These are phyloP conservation scores for Thielaviopsis ethacetica DNA, from an alignment of 2,329 filamentous ascomycete species.

Conservation along the genomic window DNA sequence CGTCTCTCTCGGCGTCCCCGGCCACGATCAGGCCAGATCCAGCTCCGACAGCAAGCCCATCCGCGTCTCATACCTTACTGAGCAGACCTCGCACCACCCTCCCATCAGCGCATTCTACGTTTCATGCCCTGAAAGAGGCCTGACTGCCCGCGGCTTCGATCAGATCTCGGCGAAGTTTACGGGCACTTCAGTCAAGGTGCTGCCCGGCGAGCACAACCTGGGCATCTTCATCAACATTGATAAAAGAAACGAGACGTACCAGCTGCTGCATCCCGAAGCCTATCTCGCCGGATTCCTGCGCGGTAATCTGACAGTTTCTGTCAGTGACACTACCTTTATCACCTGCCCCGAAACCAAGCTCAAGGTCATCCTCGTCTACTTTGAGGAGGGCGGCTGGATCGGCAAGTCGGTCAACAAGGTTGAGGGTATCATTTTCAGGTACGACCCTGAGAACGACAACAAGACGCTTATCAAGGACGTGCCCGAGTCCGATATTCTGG, in stretches of 20 bases:
- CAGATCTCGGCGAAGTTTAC: slow-evolving; percentile 97
- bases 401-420: slow-evolving; percentile 83
- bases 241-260: slow-evolving; percentile 76
- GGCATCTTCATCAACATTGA: slow-evolving; percentile 88
- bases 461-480: slow-evolving; percentile 73
- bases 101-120: slow-evolving; percentile 94
- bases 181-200: slow-evolving; percentile 81
- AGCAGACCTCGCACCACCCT: slow-evolving; percentile 95
- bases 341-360: slow-evolving; percentile 80
- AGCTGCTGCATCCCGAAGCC: slow-evolving; percentile 86
- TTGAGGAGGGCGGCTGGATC: slow-evolving; percentile 79
- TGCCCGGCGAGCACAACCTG: slow-evolving; percentile 81
- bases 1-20: slow-evolving; percentile 34
- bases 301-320: slow-evolving; percentile 75
- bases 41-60: slow-evolving; percentile 36
- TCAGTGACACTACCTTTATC: slow-evolving; percentile 77
- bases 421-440: slow-evolving; percentile 78
- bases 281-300: slow-evolving; percentile 77
- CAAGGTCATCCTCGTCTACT: slow-evolving; percentile 83
- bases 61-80: slow-evolving; percentile 83
- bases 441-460: slow-evolving; percentile 73
- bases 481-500: slow-evolving; percentile 67
- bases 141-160: slow-evolving; percentile 80
- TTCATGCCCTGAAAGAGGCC: slow-evolving; percentile 77
- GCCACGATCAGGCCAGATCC: slow-evolving; percentile 23